phyloP scores from a whole-genome alignment of 2,329 filamentous ascomycete genomes.

The Daldinia sp. region DNA sequence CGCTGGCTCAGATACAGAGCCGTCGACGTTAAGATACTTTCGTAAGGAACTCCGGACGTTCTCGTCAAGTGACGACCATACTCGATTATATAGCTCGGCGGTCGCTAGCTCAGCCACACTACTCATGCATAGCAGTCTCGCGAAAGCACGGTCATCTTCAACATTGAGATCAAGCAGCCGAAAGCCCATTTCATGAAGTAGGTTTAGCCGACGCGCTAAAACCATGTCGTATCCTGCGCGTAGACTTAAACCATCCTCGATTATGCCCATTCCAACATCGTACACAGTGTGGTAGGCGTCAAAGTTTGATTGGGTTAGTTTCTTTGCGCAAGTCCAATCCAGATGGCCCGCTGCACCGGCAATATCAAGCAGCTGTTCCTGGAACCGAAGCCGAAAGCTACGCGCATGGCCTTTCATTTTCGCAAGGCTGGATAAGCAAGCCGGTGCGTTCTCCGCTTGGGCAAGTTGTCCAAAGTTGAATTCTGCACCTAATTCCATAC shows the following conservation, averaged over 20 bases:
- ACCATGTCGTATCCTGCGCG: constrained; percentile 53
- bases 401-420: constrained; percentile 44
- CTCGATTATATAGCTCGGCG: constrained; percentile 50
- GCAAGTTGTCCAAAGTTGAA: constrained; percentile 56
- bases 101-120: constrained; percentile 48
- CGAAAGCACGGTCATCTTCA: constrained; percentile 51
- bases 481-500: constrained; percentile 52
- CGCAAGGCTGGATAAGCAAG: constrained; percentile 49
- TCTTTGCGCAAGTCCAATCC: constrained; percentile 50
- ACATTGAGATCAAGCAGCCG: constrained; percentile 45
- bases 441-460: constrained; percentile 54
- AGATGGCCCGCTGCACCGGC: constrained; percentile 54
- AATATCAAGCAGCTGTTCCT: constrained; percentile 55
- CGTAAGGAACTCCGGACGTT: constrained; percentile 44
- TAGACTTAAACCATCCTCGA: constrained; percentile 41
- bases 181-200: constrained; percentile 50
- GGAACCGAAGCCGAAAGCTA: constrained; percentile 53
- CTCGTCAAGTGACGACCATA: constrained; percentile 46
- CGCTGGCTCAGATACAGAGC: constrained; percentile 51
- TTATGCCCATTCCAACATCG: constrained; percentile 49
- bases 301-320: constrained; percentile 52
- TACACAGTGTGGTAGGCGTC: constrained; percentile 51
- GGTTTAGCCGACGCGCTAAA: constrained; percentile 48
- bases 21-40: constrained; percentile 53
- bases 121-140: constrained; percentile 55